Evolutionary conservation across 352 stramenopile genomes (phyloP).

Genomic region (Phytophthora capsici): DNA sequence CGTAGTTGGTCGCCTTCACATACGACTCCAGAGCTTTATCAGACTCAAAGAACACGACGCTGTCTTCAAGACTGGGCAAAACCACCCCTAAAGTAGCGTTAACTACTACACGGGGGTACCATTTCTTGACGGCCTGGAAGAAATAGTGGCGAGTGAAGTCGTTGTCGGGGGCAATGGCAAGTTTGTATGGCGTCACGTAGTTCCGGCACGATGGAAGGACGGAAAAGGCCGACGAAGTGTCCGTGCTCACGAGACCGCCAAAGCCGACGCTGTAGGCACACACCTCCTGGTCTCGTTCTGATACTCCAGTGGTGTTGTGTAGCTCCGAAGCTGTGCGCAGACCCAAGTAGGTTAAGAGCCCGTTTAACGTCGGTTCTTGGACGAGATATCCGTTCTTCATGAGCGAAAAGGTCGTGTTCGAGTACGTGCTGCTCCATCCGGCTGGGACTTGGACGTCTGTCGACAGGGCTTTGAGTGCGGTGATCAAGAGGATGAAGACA

Average conservation of each 20-base stretch:
- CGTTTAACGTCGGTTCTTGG: slow-evolving; percentile 59
- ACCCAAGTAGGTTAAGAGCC: slow-evolving; percentile 56
- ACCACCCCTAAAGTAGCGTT: slow-evolving; percentile 20
- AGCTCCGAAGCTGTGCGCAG: slow-evolving; percentile 41
- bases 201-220: slow-evolving; percentile 43
- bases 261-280: slow-evolving; percentile 38
- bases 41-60: slow-evolving; percentile 64
- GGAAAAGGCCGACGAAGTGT: slow-evolving; percentile 40
- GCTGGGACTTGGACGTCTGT: slow-evolving; percentile 60
- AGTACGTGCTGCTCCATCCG: slow-evolving; percentile 57
- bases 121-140: slow-evolving; percentile 51
- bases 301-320: slow-evolving; percentile 26
- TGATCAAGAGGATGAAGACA: slow-evolving; percentile 74
- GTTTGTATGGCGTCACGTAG: slow-evolving; percentile 50
- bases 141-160: slow-evolving; percentile 73
- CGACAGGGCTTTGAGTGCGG: slow-evolving; percentile 54
- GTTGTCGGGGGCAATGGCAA: slow-evolving; percentile 64
- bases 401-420: slow-evolving; percentile 38
- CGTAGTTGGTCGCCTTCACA: slow-evolving; percentile 50
- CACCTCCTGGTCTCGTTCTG: neutral
- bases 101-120: slow-evolving; percentile 54
- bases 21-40: slow-evolving; percentile 53
- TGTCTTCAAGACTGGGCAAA: slow-evolving; percentile 64
- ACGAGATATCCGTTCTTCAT: slow-evolving; percentile 46
- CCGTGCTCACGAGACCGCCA: slow-evolving; percentile 45